Base-by-base conservation (phyloP, 306 rosid species). In the Potentilla sterilis region DNA sequence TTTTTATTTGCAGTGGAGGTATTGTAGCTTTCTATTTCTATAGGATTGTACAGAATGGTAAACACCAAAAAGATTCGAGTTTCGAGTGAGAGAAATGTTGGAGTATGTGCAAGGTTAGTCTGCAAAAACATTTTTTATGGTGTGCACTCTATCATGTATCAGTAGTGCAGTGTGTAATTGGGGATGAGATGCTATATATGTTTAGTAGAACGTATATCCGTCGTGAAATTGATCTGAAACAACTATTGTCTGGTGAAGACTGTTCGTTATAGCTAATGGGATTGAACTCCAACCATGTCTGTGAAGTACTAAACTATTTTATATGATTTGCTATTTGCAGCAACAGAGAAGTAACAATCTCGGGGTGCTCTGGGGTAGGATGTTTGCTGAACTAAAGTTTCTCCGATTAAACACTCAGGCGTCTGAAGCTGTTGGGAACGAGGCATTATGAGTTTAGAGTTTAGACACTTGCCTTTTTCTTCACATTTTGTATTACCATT, bases 1-100 rank as follows among this genome's bases (percentile, higher is more conserved):
- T 84, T 77, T 52, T 44, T 61, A 15, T 73, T 40, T 88, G 90
- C 91, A 96, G 99, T 74, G 98, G 90, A 49, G 91, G 87, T 1
- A 89, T 84, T 42, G 90, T 68, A 76, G 87, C 90, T 51, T 87
- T 96, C 79, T 96, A 85, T 67, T 59, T 92, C 82, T 88, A 87
- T 32, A 92, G 84, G 82, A 81, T 90, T 52, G 43, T 74, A 37
- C 85, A 80, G 85, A 81, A 86, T 16, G 70, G 84, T 55, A 86
- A 86, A 42, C 80, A 54, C 21, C 82, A 80, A 11, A 80, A 79
- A 42, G 88, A 82, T 54, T 57, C 89, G 21, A 81, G 85, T 73
- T 83, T 79, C 28, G 89, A 63, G 79, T 77, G 88, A 77, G 71
- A 75, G 86, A 28, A 84, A 77, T 84, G 51, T 76, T 84, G 80